Base-by-base conservation (phyloP, 345 rosid genomes). In the Eucalyptus tenuipes region DNA sequence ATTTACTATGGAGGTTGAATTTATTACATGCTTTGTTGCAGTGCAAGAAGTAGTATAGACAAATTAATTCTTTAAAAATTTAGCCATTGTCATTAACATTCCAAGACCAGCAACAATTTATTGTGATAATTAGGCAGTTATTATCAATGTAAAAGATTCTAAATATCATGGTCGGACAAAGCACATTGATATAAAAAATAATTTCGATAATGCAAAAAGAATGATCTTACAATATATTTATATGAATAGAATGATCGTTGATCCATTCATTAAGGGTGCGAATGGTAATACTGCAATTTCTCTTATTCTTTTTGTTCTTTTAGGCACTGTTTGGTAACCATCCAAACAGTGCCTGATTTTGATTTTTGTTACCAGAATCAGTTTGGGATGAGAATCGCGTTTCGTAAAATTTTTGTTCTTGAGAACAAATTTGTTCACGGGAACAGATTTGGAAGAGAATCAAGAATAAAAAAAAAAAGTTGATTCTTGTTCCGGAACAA, bases 191-290 rank as follows among this genome's bases (percentile, higher is more conserved):
- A 61, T 61, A 61, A 61, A 29, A 15, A 61, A 29, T 61, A 61
- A 61, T 3, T 61, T 61, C 37, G 29, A 29, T 61, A 61, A 31
- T 31, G 37, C 10, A 61, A 15, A 61, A 29, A 4, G 10, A 29
- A 31, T 29, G 0, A 31, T 29, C 71, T 15, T 61, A 61, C 5
- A 61, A 13, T 61, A 61, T 61, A 61, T 29, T 13, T 61, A n/a
- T 29, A 61, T 3, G 0, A 61, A 61, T 0, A 29, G 15, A n/a
- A 61, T 29, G 33, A 18, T 29, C 1, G 10, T 0, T 3, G 5
- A 7, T 3, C 37, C 10, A 29, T 61, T 61, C 17, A 29, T 14
- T 5, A 61, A 61, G 31, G 33, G 6, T 49, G 52, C 3, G 3
- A 18, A 2, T 49, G 18, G 18, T 49, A 49, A 15, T 49, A 15